phyloP scores from a whole-genome alignment of 2,329 filamentous ascomycete species.

The Calonectria ilicicola region DNA sequence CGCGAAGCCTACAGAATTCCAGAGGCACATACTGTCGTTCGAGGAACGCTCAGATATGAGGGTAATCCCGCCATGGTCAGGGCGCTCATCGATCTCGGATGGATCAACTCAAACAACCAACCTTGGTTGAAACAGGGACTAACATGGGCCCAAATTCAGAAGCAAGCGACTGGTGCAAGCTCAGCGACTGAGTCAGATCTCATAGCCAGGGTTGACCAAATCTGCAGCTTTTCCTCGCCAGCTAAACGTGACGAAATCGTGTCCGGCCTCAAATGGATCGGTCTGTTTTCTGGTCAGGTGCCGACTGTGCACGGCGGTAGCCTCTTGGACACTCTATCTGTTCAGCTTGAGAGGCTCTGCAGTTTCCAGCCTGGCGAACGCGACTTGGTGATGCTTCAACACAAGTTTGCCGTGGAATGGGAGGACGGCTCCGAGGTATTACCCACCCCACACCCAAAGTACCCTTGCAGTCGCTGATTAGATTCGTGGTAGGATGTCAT shows the following conservation, averaged over 20 bases:
- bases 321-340: background rate
- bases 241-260: slow-evolving; percentile 55
- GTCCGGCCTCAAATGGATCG: background rate
- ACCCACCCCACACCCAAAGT: background rate
- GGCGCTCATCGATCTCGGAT: background rate
- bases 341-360: background rate
- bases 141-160: slow-evolving; percentile 39
- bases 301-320: background rate
- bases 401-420: background rate
- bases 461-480: background rate
- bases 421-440: background rate
- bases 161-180: slow-evolving; percentile 22
- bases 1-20: background rate
- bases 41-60: background rate
- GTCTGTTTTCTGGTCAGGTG: background rate
- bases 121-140: slow-evolving; percentile 33
- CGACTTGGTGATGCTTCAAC: background rate
- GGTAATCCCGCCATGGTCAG: slow-evolving; percentile 41
- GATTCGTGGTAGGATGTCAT: background rate
- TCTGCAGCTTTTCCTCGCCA: slow-evolving; percentile 69
- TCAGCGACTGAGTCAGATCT: slow-evolving; percentile 58
- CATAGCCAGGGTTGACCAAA: slow-evolving; percentile 69
- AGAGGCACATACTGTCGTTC: background rate
- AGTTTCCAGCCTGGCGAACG: background rate
- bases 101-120: slow-evolving; percentile 6